phyloP scores from a whole-genome alignment of 164 flowering plant species.

The Sedum album region DNA sequence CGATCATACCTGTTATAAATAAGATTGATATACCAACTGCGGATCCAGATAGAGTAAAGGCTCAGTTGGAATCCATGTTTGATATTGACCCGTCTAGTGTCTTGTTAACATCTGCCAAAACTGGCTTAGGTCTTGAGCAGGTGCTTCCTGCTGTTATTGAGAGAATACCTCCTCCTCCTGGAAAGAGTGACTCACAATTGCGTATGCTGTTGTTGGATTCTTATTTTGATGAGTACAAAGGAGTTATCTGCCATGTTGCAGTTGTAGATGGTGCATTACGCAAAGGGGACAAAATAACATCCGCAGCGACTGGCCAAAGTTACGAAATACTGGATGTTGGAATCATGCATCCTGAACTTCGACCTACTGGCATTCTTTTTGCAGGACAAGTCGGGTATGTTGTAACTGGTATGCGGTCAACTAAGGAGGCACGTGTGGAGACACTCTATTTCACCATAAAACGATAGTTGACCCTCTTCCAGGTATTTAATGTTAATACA shows the following conservation, averaged over 20 bases:
- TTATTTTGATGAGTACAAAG: constrained; percentile 90
- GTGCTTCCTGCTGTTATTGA: constrained; percentile 94
- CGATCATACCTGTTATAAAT: constrained; percentile 80
- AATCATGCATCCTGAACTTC: constrained; percentile 93
- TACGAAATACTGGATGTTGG: constrained; percentile 86
- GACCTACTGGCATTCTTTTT: constrained; percentile 69
- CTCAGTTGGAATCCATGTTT: constrained; percentile 86
- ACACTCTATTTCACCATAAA: constrained; percentile 54
- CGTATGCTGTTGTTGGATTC: constrained; percentile 96
- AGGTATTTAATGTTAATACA: constrained; percentile 33
- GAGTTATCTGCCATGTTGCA: constrained; percentile 97
- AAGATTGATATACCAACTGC: constrained; percentile 98
- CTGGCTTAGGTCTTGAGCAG: constrained; percentile 89
- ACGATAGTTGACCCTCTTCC: constrained; percentile 68
- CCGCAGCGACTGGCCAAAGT: constrained; percentile 74
- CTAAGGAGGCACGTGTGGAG: constrained; percentile 94
- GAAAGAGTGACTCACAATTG: constrained; percentile 45
- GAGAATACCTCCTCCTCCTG: constrained; percentile 91
- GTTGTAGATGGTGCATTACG: constrained; percentile 82
- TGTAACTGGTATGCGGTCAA: constrained; percentile 91
- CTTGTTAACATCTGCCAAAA: constrained; percentile 88
- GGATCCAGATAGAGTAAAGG: constrained; percentile 89
- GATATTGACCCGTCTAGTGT: constrained; percentile 73
- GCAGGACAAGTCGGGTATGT: constrained; percentile 96
- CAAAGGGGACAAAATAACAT: constrained; percentile 83